Conservation (phyloP, 768 basidiomycete species). For the Ephemerocybe angulata region DNA sequence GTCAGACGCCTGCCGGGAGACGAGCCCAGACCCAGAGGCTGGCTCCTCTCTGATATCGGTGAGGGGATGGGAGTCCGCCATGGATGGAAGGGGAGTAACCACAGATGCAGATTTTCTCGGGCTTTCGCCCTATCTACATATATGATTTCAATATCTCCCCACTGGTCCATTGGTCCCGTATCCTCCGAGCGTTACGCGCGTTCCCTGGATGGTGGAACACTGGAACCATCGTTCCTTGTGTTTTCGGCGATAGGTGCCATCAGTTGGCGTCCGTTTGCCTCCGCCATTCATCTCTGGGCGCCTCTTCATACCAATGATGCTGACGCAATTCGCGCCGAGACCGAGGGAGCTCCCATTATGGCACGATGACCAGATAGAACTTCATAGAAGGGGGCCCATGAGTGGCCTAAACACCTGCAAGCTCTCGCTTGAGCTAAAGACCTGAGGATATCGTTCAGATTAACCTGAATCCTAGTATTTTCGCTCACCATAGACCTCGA, state of each 20-base stretch:
- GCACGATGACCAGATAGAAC: too few relatives aligned
- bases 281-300: too few relatives aligned
- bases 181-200: not conserved
- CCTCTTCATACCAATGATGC: too few relatives aligned
- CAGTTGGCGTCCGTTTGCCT: not conserved
- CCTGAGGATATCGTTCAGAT: too few relatives aligned
- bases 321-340: too few relatives aligned
- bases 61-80: slow-evolving; percentile 10
- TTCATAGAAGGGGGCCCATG: too few relatives aligned
- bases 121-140: not conserved
- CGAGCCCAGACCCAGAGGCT: not conserved
- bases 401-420: too few relatives aligned
- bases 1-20: slow-evolving; percentile 8
- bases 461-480: too few relatives aligned
- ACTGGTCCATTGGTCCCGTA: not conserved
- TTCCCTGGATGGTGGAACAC: not conserved
- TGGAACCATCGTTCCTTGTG: not conserved
- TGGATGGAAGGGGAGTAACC: not conserved
- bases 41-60: slow-evolving; percentile 9
- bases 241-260: not conserved
- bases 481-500: too few relatives aligned
- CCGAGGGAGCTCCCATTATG: too few relatives aligned
- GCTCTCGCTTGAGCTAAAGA: too few relatives aligned
- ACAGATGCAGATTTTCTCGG: not conserved
- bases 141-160: not conserved